A percentile compares a stretch with the other conserved stretches of the same genome.
These are phyloP conservation scores for Pleurotus sapidus DNA, from an alignment of 768 basidiomycete genomes.

Conservation along the genomic window DNA sequence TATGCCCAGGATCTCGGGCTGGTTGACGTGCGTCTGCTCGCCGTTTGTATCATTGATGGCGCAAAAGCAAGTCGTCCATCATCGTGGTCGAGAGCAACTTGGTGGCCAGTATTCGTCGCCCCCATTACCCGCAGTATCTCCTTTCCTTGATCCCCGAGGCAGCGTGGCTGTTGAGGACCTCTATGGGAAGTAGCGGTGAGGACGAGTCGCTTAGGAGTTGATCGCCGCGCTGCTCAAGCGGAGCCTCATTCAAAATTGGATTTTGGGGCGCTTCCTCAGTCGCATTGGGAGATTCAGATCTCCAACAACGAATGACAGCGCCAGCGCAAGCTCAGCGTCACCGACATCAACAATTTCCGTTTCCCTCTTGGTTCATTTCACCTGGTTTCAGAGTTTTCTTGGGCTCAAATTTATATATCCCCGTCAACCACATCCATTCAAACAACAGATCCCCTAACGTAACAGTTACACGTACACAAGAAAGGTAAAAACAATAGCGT, in stretches of 20 bases:
- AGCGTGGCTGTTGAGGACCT: no score
- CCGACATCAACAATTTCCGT: background rate
- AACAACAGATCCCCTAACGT: background rate
- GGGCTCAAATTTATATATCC: no score
- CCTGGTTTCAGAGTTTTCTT: background rate
- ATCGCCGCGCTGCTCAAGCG: background rate
- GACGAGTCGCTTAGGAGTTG: background rate
- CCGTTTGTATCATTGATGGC: no score
- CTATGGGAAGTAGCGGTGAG: no score
- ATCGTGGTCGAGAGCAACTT: no score
- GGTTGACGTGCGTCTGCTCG: no score
- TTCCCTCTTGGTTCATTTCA: background rate
- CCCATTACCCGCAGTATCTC: no score
- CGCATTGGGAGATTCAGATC: constrained; percentile 1
- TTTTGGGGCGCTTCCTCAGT: background rate
- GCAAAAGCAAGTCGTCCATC: no score
- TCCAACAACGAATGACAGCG: background rate
- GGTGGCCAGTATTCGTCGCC: no score
- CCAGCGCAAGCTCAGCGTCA: constrained; percentile 3
- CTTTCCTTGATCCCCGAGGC: no score
- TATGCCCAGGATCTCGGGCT: no score
- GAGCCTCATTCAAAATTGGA: background rate
- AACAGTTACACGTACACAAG: background rate
- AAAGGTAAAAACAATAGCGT: background rate
- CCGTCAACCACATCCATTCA: background rate